Base-by-base conservation (phyloP, 305 asterid species). In the Plantago coronopus region DNA sequence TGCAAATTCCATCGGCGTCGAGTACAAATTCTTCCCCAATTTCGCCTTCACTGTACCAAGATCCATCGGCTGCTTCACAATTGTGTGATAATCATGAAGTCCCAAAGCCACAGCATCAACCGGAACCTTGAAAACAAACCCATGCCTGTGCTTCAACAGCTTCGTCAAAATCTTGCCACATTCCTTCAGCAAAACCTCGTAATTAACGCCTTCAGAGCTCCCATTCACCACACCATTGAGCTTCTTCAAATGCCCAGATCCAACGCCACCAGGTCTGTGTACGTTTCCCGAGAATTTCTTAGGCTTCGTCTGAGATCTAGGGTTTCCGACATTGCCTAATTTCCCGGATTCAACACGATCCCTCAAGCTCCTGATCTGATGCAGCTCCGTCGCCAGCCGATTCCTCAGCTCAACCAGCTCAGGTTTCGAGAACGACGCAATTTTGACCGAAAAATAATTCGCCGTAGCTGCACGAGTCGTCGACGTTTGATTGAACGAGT, bases 41-140 rank as follows among this genome's bases (percentile, higher is more conserved):
- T 94, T 94, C 7, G 83, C 57, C 62, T 82, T 87, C 5, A 89
- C 97, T 18, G 97, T 81, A 2, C 99, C 97, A 47, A 94, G 86
- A 84, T 94, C 99, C 99, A 89, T 87, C 2, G 97, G 99, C 55
- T 78, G 68, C 77, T 87, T 83, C 57, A 94, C 88, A 73, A 94
- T 94, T 71, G 59, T 66, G 62, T 89, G 97, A 64, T 89, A 94
- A 80, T 94, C 99, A 58, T 82, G 95, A 71, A 87, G 96, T 59
- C 84, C 85, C 45, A 87, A 21, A 12, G 71, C 76, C 22, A 43
- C 81, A 0, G 93, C 99, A 72, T 94, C 93, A 11, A 94, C 96
- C 0, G 99, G 97, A 1, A 45, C 44, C 51, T 70, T 83, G 76
- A 94, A 94, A 44, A 85, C 57, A 80, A 81, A 79, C 17, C 85